Conservation (phyloP, 2,329 filamentous ascomycete genomes). For the Emmonsiellopsis sp. region DNA sequence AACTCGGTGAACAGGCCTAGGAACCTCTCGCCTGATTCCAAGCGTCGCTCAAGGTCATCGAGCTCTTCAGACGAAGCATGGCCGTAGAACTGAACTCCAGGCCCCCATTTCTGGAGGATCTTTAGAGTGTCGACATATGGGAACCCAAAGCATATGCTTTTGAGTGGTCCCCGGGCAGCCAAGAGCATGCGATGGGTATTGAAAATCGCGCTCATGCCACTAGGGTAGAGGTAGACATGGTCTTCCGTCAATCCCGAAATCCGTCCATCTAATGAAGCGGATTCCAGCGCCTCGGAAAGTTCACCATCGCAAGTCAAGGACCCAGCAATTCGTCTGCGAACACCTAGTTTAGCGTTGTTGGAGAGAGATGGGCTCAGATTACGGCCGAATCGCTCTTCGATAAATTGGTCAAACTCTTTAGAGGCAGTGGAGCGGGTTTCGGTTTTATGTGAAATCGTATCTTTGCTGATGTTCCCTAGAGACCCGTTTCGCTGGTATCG, state of each 20-base stretch:
- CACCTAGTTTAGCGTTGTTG: conserved; percentile 72
- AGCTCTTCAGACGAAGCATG: conserved; percentile 67
- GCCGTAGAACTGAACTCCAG: conserved; percentile 81
- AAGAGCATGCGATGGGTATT: conserved; percentile 70
- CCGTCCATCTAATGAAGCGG: conserved; percentile 23
- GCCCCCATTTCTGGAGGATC: conserved; percentile 86
- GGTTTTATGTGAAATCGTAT: conserved; percentile 23
- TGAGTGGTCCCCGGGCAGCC: conserved; percentile 50
- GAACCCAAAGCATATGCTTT: conserved; percentile 91
- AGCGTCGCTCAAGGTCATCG: conserved; percentile 66
- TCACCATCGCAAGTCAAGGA: conserved; percentile 67
- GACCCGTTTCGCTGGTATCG: conserved; percentile 63
- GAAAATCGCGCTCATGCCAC: conserved; percentile 93
- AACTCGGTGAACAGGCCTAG: conserved; percentile 90
- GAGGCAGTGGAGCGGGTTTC: conserved; percentile 27
- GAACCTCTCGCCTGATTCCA: conserved; percentile 64
- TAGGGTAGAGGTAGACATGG: conserved; percentile 81
- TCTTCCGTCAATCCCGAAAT: conserved; percentile 60
- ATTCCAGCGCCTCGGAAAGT: conserved; percentile 48
- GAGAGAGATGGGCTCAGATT: conserved; percentile 77
- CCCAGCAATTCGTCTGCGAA: conserved; percentile 79
- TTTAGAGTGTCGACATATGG: conserved; percentile 96
- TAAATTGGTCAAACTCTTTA: conserved; percentile 66
- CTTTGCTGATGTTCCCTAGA: conserved; percentile 32
- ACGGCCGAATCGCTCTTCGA: conserved; percentile 89